These are phyloP conservation scores for Alternaria solani DNA, from an alignment of 2,329 filamentous ascomycete genomes.

Conservation along the genomic window DNA sequence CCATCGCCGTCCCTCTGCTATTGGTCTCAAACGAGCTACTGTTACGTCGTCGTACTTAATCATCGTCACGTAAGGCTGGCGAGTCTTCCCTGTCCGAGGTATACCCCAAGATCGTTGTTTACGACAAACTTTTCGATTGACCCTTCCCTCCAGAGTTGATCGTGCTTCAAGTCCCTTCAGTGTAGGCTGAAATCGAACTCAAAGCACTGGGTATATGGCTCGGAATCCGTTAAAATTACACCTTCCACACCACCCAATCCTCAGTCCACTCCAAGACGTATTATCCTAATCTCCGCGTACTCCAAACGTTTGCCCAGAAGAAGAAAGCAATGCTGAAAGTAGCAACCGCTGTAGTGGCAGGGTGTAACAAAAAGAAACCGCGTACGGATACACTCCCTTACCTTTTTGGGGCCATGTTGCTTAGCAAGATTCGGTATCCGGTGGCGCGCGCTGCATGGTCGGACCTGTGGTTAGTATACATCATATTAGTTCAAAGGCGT, in stretches of 20 bases:
- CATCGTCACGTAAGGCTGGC: background rate
- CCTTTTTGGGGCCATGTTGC: constrained; percentile 6
- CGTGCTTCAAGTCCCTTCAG: background rate
- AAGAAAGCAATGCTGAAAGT: constrained; percentile 6
- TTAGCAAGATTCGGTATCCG: background rate
- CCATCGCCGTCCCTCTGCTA: background rate
- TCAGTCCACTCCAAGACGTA: background rate
- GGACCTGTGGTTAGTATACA: constrained; percentile 17
- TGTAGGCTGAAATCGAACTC: constrained; percentile 1
- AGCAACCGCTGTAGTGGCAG: constrained; percentile 1
- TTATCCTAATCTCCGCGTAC: background rate
- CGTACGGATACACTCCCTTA: constrained; percentile 11
- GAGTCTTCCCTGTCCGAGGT: background rate
- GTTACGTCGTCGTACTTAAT: background rate
- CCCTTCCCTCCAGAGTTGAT: background rate
- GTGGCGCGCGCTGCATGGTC: constrained; percentile 1
- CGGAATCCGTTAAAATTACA: constrained; percentile 1
- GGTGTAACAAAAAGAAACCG: constrained; percentile 12
- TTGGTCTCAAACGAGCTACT: background rate
- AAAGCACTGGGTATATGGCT: constrained; percentile 17
- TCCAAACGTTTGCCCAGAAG: background rate
- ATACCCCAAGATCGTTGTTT: background rate
- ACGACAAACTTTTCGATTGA: background rate
- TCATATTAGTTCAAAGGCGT: constrained; percentile 11
- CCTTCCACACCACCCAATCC: background rate